Evolutionary conservation across 2,329 filamentous ascomycete genomes (phyloP).

Genomic region (Neofusicoccum umdonicola): DNA sequence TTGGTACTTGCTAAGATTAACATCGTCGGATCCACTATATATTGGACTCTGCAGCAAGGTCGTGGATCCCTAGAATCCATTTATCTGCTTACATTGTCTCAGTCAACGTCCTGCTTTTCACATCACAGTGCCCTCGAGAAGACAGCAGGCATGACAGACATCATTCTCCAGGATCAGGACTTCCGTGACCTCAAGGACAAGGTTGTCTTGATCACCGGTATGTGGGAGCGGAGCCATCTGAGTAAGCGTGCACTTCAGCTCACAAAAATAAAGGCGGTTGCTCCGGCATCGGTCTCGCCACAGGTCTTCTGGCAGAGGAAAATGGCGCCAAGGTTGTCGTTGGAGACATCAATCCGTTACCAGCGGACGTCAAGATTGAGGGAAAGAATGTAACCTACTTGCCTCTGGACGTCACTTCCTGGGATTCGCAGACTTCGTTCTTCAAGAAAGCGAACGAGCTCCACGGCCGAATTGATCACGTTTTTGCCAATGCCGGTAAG

Average conservation of each 20-base stretch:
- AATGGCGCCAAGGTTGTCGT: constrained; percentile 57
- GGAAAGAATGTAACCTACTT: constrained; percentile 24
- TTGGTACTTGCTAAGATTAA: background rate
- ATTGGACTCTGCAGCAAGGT: too few relatives aligned
- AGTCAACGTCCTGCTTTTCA: too few relatives aligned
- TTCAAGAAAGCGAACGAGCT: constrained; percentile 50
- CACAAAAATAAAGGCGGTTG: constrained; percentile 46
- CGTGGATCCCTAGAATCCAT: too few relatives aligned
- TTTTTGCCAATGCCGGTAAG: constrained; percentile 40
- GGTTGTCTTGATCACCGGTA: constrained; percentile 54
- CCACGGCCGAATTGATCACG: constrained; percentile 45
- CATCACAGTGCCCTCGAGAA: too few relatives aligned
- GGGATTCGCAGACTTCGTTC: constrained; percentile 49
- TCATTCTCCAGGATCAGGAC: constrained; percentile 47
- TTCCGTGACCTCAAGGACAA: constrained; percentile 48
- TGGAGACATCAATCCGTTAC: constrained; percentile 51
- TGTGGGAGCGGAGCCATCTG: background rate
- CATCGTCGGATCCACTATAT: background rate
- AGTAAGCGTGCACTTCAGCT: too few relatives aligned
- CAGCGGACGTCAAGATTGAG: constrained; percentile 25
- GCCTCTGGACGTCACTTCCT: constrained; percentile 39
- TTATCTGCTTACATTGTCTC: background rate
- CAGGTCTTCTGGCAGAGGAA: constrained; percentile 51
- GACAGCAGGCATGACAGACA: constrained; percentile 36
- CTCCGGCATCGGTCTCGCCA: constrained; percentile 61